Percentiles rank a stretch among this genome's conserved stretches.
phyloP scores from a whole-genome alignment of 176 grass and related monocot species.

The Zoysia japonica region DNA sequence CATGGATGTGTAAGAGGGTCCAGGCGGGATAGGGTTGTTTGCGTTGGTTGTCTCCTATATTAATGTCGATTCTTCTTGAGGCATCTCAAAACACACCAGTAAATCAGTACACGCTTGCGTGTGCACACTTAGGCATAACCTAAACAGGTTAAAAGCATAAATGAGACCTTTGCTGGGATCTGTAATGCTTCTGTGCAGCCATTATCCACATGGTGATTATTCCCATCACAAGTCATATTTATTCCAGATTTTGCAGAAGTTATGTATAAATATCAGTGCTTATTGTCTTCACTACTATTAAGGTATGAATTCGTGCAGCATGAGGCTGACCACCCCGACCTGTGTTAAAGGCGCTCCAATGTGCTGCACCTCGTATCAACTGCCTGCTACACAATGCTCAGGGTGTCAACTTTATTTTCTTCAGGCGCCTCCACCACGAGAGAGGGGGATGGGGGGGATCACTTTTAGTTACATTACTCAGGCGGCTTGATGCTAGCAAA shows the following conservation, averaged over 20 bases:
- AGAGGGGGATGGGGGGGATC: too few relatives aligned
- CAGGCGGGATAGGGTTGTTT: not conserved
- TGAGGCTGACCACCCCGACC: too few relatives aligned
- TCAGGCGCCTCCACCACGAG: too few relatives aligned
- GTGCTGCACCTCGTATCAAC: too few relatives aligned
- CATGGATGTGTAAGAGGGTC: not conserved
- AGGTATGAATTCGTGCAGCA: too few relatives aligned
- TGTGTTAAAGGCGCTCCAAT: too few relatives aligned
- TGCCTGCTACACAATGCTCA: too few relatives aligned
- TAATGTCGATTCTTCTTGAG: not conserved
- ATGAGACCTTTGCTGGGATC: not conserved
- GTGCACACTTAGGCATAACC: not conserved
- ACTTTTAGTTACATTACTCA: too few relatives aligned
- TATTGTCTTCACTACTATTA: not conserved
- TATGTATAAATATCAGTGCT: not conserved
- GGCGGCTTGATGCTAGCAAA: too few relatives aligned
- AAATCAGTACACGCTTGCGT: not conserved
- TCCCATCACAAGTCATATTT: not conserved
- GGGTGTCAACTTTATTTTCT: too few relatives aligned
- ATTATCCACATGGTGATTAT: not conserved
- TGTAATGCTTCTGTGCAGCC: not conserved
- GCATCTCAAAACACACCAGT: not conserved
- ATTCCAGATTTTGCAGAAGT: not conserved
- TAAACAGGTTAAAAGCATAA: not conserved
- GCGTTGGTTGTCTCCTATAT: not conserved